A percentile compares a stretch with the other conserved stretches of the same genome.
phyloP scores from a whole-genome alignment of 352 stramenopile species.

The Globisporangium cederbergense region DNA sequence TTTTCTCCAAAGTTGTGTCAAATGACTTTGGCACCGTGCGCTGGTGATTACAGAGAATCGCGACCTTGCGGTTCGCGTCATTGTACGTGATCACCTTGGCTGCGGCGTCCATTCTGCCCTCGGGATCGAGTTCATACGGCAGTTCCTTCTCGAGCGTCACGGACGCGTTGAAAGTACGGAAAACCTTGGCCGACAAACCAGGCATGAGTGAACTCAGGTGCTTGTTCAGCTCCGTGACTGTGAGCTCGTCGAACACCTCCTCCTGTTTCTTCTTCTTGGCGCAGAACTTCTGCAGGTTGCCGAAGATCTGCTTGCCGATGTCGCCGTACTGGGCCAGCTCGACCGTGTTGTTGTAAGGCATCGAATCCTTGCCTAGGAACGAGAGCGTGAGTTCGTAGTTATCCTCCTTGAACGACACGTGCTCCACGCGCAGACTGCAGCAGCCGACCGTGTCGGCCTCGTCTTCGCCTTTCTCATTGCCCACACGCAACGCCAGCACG shows the following conservation, averaged over 20 bases:
- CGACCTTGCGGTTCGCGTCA: conserved; percentile 99
- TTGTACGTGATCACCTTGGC: conserved; percentile 99
- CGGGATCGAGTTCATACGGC: conserved; percentile 46
- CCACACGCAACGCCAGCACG: conserved; percentile 98
- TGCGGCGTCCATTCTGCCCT: conserved; percentile 61
- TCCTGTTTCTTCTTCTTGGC: conserved; percentile 94
- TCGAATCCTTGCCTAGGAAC: conserved; percentile 99
- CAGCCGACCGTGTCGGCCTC: conserved; percentile 99
- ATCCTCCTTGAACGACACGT: conserved; percentile 94
- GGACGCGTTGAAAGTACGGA: conserved; percentile 99
- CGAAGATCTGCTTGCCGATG: conserved; percentile 90
- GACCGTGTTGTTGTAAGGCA: conserved; percentile 99
- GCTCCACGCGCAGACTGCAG: conserved; percentile 98
- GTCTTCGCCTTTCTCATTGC: conserved; percentile 99
- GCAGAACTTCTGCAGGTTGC: conserved; percentile 97
- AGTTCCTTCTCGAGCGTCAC: conserved; percentile 99
- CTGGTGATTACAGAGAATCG: conserved; percentile 99
- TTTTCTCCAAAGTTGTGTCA: conserved; percentile 93
- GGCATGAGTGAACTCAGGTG: conserved; percentile 99
- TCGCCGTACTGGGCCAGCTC: conserved; percentile 90
- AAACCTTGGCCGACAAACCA: conserved; percentile 99
- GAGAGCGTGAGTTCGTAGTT: conserved; percentile 97
- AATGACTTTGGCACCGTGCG: conserved; percentile 97
- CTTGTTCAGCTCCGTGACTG: conserved; percentile 95
- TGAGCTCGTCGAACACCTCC: conserved; percentile 98